Evolutionary conservation across 1,284 basidiomycete species (phyloP).

Genomic region (Inonotus obliquus): DNA sequence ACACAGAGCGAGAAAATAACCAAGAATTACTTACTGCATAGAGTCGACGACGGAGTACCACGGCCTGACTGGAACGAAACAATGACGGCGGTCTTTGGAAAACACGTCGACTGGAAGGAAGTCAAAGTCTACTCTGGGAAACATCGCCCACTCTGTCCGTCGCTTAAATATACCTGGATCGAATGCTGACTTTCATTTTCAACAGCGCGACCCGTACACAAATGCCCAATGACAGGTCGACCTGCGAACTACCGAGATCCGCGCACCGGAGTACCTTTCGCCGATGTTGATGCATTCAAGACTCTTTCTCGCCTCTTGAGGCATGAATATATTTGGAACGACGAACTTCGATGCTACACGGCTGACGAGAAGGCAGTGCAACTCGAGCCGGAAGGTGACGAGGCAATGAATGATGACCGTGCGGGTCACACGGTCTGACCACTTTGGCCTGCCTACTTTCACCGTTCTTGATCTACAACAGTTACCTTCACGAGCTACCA

Average conservation of each 20-base stretch:
- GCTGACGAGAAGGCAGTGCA: slow-evolving; percentile 1
- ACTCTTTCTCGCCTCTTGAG: slow-evolving; percentile 52
- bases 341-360: slow-evolving; percentile 49
- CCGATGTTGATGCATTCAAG: slow-evolving; percentile 60
- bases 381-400: not conserved
- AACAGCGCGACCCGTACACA: slow-evolving; percentile 54
- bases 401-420: not conserved
- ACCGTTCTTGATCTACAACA: no score
- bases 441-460: no score
- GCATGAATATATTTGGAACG: slow-evolving; percentile 65
- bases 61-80: slow-evolving; percentile 65
- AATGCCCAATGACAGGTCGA: slow-evolving; percentile 61
- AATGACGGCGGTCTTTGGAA: slow-evolving; percentile 74
- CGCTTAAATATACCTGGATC: not conserved
- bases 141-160: slow-evolving; percentile 55
- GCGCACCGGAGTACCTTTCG: slow-evolving; percentile 71
- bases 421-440: not conserved
- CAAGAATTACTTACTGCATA: slow-evolving; percentile 65
- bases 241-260: slow-evolving; percentile 72
- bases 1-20: slow-evolving; percentile 41
- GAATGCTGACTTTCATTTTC: not conserved
- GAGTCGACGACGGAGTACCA: slow-evolving; percentile 38
- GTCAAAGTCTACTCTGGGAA: slow-evolving; percentile 58
- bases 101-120: slow-evolving; percentile 66
- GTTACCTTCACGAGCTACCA: no score